A percentile compares a stretch with the other conserved stretches of the same genome.
These are phyloP conservation scores for Sphaerobolus stellatus DNA, from an alignment of 1,284 basidiomycete genomes.

Conservation along the genomic window DNA sequence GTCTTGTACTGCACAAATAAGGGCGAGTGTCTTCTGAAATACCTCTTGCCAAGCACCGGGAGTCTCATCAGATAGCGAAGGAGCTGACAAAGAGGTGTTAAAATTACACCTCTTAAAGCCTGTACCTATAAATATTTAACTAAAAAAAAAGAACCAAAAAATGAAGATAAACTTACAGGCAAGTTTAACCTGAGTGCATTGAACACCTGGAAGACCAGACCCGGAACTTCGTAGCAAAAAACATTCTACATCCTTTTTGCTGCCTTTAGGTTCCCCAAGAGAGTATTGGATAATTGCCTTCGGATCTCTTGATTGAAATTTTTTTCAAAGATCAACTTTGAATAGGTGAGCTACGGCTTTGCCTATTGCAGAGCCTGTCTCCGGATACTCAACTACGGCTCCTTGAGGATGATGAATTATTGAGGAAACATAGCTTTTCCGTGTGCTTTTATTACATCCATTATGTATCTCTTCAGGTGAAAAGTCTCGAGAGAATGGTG, in stretches of 20 bases:
- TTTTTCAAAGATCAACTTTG: not conserved
- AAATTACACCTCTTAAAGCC: not conserved
- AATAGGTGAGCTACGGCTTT: not conserved
- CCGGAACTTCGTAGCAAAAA: not conserved
- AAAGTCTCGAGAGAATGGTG: not conserved
- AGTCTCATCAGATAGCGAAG: not conserved
- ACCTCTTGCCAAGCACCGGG: slow-evolving; percentile 17
- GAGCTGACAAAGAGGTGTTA: not conserved
- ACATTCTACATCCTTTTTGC: not conserved
- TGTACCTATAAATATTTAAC: not conserved
- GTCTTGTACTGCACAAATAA: slow-evolving; percentile 21
- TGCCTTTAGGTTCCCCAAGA: not conserved
- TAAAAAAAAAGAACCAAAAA: not conserved
- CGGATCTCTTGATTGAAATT: not conserved
- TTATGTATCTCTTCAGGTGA: not conserved
- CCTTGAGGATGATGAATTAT: slow-evolving; percentile 5
- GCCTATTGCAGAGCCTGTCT: not conserved
- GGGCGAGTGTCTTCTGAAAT: slow-evolving; percentile 20
- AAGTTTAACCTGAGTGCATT: not conserved
- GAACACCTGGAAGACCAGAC: not conserved
- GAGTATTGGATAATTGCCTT: not conserved
- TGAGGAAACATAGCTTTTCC: not conserved
- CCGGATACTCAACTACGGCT: slow-evolving; percentile 5
- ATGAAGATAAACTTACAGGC: not conserved
- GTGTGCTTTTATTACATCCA: not conserved